Evolutionary conservation across 2,329 filamentous ascomycete species (phyloP).

Genomic region (Exophiala aquamarina): DNA sequence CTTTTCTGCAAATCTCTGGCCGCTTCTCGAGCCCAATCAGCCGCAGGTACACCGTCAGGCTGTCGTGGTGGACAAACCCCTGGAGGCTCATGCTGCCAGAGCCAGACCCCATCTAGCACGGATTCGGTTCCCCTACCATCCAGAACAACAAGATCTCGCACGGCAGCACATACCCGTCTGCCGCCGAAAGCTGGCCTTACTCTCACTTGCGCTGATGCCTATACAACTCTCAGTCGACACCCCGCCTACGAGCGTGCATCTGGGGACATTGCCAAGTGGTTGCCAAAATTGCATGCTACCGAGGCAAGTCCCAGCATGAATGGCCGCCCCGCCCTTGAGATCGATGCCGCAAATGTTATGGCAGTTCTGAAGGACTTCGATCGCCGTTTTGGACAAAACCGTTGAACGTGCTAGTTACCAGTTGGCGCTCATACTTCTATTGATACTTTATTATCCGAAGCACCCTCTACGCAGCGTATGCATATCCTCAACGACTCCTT

Average conservation of each 20-base stretch:
- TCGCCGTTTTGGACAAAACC: conserved; percentile 61
- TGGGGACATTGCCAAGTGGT: conserved; percentile 73
- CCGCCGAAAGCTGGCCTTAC: conserved; percentile 51
- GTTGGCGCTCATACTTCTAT: no score
- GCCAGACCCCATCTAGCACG: conserved; percentile 28
- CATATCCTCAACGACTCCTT: no score
- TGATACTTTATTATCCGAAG: no score
- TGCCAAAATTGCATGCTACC: conserved; percentile 68
- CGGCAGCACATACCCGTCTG: conserved; percentile 30
- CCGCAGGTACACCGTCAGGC: conserved; percentile 56
- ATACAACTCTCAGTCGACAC: conserved; percentile 75
- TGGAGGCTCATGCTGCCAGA: conserved; percentile 22
- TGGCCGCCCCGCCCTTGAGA: conserved; percentile 64
- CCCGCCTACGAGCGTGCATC: conserved; percentile 72
- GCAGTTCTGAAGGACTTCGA: conserved; percentile 81
- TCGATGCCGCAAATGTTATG: conserved; percentile 83
- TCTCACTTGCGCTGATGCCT: conserved; percentile 73
- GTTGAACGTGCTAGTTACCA: no score
- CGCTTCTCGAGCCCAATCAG: conserved; percentile 53
- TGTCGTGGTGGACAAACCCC: conserved; percentile 64
- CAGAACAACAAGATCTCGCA: conserved; percentile 25
- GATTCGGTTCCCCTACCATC: conserved; percentile 20
- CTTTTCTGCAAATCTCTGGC: conserved; percentile 81
- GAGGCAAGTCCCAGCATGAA: conserved; percentile 32
- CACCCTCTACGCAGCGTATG: no score